A percentile compares a stretch with the other conserved stretches of the same genome.
Evolutionary conservation across 306 rosid genomes (phyloP).

Genomic region (Lathyrus oleraceus): DNA sequence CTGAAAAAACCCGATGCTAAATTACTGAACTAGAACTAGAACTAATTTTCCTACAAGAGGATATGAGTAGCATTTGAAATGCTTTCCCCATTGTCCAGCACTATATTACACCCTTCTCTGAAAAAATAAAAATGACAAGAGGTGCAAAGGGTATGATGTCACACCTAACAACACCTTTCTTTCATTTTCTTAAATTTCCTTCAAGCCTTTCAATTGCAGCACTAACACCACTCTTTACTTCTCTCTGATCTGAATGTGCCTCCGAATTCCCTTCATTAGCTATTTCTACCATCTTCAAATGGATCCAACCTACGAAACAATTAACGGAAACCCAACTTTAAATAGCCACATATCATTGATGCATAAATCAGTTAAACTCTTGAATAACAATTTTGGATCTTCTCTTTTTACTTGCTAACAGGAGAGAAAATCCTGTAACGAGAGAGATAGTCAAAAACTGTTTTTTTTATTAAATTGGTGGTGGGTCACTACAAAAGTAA

Average conservation of each 20-base stretch:
- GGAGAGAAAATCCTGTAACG: not conserved
- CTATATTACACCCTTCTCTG: constrained; percentile 1
- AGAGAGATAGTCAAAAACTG: not conserved
- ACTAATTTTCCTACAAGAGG: constrained; percentile 9
- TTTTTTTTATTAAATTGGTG: not conserved
- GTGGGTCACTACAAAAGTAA: not conserved
- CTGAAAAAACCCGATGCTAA: constrained; percentile 1
- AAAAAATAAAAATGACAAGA: constrained; percentile 22
- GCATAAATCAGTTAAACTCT: constrained; percentile 20
- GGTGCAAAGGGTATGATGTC: not conserved
- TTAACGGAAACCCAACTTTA: constrained; percentile 25
- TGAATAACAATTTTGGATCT: constrained; percentile 7
- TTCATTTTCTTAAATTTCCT: constrained; percentile 68
- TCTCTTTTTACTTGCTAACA: constrained; percentile 14
- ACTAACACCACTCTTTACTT: constrained; percentile 68
- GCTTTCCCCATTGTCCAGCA: not conserved
- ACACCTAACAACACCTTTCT: constrained; percentile 22
- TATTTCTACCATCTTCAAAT: constrained; percentile 84
- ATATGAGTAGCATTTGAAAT: constrained; percentile 14
- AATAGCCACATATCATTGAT: constrained; percentile 15
- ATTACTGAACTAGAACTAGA: constrained; percentile 31
- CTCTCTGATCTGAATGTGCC: constrained; percentile 46
- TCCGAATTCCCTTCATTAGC: constrained; percentile 65
- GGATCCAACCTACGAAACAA: constrained; percentile 78
- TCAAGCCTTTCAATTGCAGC: constrained; percentile 91